Conservation (phyloP, 2,329 filamentous ascomycete species). For the Xylaria multiplex region DNA sequence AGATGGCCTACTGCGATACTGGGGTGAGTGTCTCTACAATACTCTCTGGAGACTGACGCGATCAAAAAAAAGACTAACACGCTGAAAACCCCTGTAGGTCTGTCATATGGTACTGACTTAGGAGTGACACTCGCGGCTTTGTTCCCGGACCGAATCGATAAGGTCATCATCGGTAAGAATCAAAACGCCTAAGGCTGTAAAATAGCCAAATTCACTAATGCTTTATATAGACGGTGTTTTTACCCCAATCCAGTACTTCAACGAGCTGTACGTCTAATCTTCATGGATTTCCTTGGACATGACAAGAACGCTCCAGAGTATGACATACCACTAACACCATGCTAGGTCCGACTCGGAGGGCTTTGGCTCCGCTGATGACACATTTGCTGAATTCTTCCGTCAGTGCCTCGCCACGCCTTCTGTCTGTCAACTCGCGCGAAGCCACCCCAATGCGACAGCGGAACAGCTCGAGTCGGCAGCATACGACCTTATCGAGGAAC, state of each 20-base stretch:
- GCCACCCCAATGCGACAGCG: constrained; percentile 45
- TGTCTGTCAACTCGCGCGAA: constrained; percentile 44
- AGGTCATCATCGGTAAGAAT: constrained; percentile 53
- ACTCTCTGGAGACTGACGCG: too few species aligned
- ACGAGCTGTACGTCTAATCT: constrained; percentile 38
- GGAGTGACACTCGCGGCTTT: constrained; percentile 54
- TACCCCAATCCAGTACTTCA: constrained; percentile 50
- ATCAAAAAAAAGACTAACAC: constrained; percentile 22
- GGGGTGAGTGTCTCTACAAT: constrained; percentile 43
- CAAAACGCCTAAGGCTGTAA: not conserved
- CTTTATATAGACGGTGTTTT: constrained; percentile 27
- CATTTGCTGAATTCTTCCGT: constrained; percentile 45
- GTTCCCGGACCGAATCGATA: constrained; percentile 55
- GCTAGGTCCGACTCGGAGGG: constrained; percentile 41
- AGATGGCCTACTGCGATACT: constrained; percentile 52
- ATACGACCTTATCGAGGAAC: constrained; percentile 43
- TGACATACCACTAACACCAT: not conserved
- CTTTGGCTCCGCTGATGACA: constrained; percentile 44
- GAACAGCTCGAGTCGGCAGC: constrained; percentile 56
- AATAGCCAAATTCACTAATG: constrained; percentile 2
- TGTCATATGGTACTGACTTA: constrained; percentile 55
- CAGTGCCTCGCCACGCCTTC: constrained; percentile 45
- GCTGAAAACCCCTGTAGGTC: constrained; percentile 40
- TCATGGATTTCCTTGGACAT: not conserved
- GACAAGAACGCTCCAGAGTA: not conserved